Evolutionary conservation across 1,284 basidiomycete species (phyloP), one percentile per base, ranked within the genome.

Genomic region (Peniophora sp.): DNA sequence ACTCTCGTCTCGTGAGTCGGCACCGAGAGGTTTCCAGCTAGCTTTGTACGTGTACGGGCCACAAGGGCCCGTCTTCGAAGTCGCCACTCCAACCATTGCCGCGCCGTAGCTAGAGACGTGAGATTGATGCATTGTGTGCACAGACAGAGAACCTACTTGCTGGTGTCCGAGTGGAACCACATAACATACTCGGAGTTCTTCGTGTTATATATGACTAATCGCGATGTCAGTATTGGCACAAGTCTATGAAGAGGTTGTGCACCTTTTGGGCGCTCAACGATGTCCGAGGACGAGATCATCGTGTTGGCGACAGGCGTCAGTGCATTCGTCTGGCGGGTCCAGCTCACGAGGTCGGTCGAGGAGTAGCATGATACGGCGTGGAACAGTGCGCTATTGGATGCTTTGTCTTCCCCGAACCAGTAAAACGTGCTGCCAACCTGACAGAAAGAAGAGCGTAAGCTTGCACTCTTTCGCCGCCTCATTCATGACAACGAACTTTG

Each of bases 141-240:
- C 20, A 47, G 35, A 25, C 46, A 46, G 32, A 44, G 41, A 32
- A 69, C 73, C 51, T 57, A 82, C 79, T 80, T 75, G 53, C 77
- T 78, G 32, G 69, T 70, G 59, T 84, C 81, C 16, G 78, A 81
- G 61, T 84, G 81, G 68, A 84, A 84, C 80, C 81, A 84, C 80
- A 84, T 81, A 22, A 83, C 81, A 60, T 82, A 82, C 69, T 82
- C 76, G 8, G 66, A 66, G 55, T 77, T 82, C 79, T 83, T 69
- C 58, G 70, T 65, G 61, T 81, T 81, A 65, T 74, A 81, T 3
- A 81, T 58, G 16, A 81, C 78, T 81, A 52, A 8, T 24, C 17
- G 2, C 44, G 12, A 32, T 19, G n/a, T 17, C 35, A 50, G 48
- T 19, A 20, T 12, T 47, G 48, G 24, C 35, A 49, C 20, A 53